A percentile compares a stretch with the other conserved stretches of the same genome.
These are phyloP conservation scores for Trichoderma erinaceum DNA, from an alignment of 495 filamentous ascomycete genomes.

Conservation along the genomic window DNA sequence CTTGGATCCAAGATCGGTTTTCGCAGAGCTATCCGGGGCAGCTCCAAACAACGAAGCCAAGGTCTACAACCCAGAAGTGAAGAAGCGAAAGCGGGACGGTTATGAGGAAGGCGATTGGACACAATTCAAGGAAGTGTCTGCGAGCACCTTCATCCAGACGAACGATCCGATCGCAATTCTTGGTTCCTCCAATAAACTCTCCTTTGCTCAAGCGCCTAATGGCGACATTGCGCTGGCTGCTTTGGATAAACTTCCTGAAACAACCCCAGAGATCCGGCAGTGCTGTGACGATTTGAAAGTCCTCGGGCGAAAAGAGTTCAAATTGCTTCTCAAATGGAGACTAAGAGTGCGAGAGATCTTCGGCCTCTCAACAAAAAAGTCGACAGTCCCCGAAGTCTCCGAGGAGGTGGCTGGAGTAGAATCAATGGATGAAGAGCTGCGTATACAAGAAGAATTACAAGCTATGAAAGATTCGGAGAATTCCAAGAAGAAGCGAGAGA, in stretches of 20 bases:
- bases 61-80: conserved; percentile 94
- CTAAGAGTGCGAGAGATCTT: conserved; percentile 86
- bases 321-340: conserved; percentile 85
- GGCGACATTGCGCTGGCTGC: conserved; percentile 84
- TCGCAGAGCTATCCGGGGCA: conserved; percentile 84
- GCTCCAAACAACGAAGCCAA: conserved; percentile 95
- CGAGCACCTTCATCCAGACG: conserved; percentile 91
- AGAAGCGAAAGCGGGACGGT: conserved; percentile 94
- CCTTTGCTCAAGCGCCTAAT: conserved; percentile 67
- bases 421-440: conserved; percentile 89
- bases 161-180: conserved; percentile 94
- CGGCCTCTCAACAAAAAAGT: conserved; percentile 74
- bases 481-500: conserved; percentile 68
- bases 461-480: conserved; percentile 70
- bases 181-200: conserved; percentile 74
- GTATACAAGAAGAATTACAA: conserved; percentile 80
- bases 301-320: conserved; percentile 90
- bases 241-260: conserved; percentile 84
- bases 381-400: conserved; percentile 36
- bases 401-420: conserved; percentile 76
- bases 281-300: conserved; percentile 89
- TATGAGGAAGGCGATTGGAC: conserved; percentile 95
- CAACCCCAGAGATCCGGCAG: conserved; percentile 74
- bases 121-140: conserved; percentile 81
- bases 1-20: conserved; percentile 83